Percentiles rank a stretch among this genome's conserved stretches.
Evolutionary conservation across 208 protist species (phyloP).

Genomic region (Leishmania tropica): DNA sequence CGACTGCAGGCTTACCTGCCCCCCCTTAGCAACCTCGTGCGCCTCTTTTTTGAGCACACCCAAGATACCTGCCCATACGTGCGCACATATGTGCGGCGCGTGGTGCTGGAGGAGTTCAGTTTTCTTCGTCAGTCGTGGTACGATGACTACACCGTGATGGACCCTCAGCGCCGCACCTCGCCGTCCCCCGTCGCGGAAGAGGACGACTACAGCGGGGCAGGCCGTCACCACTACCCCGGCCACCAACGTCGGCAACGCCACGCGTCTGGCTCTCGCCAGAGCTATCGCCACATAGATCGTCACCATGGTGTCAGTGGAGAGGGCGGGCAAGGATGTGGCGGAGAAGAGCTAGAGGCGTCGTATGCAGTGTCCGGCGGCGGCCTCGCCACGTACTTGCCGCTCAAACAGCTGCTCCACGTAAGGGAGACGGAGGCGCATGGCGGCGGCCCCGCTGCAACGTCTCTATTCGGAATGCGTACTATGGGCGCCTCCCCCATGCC

Average conservation of each 20-base stretch:
- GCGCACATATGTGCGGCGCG: slow-evolving; percentile 50
- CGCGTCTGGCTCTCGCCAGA: slow-evolving; percentile 5
- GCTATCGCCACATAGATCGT: slow-evolving; percentile 1
- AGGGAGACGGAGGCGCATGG: slow-evolving; percentile 1
- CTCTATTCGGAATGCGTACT: background rate
- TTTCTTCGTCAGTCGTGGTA: slow-evolving; percentile 58
- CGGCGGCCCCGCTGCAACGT: background rate
- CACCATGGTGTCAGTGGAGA: background rate
- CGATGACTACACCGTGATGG: slow-evolving; percentile 28
- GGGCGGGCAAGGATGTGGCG: background rate
- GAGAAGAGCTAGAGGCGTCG: slow-evolving; percentile 5
- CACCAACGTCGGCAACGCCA: background rate
- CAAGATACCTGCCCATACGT: slow-evolving; percentile 75
- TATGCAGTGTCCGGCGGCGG: slow-evolving; percentile 10
- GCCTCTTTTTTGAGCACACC: slow-evolving; percentile 53
- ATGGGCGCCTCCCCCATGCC: background rate
- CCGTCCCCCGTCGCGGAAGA: slow-evolving; percentile 14
- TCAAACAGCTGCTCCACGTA: slow-evolving; percentile 20
- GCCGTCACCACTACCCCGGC: slow-evolving; percentile 6
- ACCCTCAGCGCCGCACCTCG: slow-evolving; percentile 10
- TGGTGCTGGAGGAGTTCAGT: slow-evolving; percentile 64
- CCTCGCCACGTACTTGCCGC: slow-evolving; percentile 19
- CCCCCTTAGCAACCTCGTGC: slow-evolving; percentile 58
- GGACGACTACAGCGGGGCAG: slow-evolving; percentile 19
- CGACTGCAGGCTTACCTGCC: slow-evolving; percentile 36